A percentile compares a stretch with the other conserved stretches of the same genome.
Conservation (phyloP, 2,329 filamentous ascomycete species). For the Harringtonia aguacate region DNA sequence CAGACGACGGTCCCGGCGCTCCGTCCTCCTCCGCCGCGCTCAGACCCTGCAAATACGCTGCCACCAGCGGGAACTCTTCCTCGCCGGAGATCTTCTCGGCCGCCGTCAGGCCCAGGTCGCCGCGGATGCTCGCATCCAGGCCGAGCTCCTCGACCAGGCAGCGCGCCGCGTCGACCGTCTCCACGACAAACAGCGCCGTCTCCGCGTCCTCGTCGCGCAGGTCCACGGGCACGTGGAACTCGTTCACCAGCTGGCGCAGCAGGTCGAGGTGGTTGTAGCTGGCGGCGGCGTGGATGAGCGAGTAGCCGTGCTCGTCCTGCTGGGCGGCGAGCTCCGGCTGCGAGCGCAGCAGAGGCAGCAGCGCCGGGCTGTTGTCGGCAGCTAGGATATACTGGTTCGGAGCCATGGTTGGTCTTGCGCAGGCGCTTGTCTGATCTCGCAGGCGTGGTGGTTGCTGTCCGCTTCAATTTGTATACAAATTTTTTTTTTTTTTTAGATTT, state of each 20-base stretch:
- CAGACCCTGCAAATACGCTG: constrained; percentile 50
- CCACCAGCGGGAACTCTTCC: constrained; percentile 66
- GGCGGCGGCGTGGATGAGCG: constrained; percentile 81
- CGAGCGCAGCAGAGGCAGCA: constrained; percentile 64
- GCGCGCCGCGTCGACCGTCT: constrained; percentile 67
- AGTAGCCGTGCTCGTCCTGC: constrained; percentile 90
- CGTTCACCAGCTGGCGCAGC: constrained; percentile 61
- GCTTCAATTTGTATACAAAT: no score
- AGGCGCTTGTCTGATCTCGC: neutral
- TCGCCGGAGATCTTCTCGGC: constrained; percentile 71
- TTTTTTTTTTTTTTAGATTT: no score
- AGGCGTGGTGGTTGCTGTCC: no score
- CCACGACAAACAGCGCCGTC: constrained; percentile 88
- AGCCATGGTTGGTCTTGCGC: constrained; percentile 28
- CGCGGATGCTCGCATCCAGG: constrained; percentile 53
- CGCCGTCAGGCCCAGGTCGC: constrained; percentile 69
- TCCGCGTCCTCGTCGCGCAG: constrained; percentile 84
- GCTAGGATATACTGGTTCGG: constrained; percentile 64
- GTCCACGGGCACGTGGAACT: constrained; percentile 70
- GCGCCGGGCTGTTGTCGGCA: constrained; percentile 65
- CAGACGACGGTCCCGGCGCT: constrained; percentile 2
- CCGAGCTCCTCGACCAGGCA: constrained; percentile 75
- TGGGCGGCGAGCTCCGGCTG: constrained; percentile 65
- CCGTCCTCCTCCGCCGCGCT: constrained; percentile 10
- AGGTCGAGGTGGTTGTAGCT: constrained; percentile 85